Conservation (phyloP, 2,329 filamentous ascomycete species). For the Cercospora zeae-maydis region DNA sequence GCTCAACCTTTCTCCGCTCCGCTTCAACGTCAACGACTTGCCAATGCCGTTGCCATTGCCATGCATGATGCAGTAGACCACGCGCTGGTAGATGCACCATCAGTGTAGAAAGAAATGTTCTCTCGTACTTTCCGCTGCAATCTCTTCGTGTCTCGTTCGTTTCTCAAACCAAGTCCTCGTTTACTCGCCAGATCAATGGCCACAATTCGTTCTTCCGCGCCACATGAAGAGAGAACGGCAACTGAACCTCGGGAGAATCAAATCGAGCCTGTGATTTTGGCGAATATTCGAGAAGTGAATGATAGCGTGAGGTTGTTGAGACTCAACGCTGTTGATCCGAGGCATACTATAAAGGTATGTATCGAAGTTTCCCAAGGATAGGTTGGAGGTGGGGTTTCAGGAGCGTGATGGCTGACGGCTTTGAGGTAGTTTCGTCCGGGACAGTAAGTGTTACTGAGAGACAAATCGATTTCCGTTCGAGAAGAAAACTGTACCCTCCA, state of each 20-base stretch:
- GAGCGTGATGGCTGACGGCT: conserved; percentile 21
- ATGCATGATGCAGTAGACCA: too few relatives aligned
- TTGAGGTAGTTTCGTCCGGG: background rate
- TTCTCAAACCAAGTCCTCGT: too few relatives aligned
- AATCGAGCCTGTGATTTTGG: conserved; percentile 61
- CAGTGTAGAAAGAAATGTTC: background rate
- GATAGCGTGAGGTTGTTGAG: conserved; percentile 64
- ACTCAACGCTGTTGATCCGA: conserved; percentile 54
- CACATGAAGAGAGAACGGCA: conserved; percentile 70
- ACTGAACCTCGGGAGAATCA: conserved; percentile 66
- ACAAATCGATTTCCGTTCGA: background rate
- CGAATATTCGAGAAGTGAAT: conserved; percentile 62
- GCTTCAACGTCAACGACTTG: background rate
- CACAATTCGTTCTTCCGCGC: conserved; percentile 31
- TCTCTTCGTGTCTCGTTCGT: background rate
- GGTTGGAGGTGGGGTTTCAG: background rate
- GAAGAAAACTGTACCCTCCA: background rate
- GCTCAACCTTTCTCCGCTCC: background rate
- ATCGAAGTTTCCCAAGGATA: background rate
- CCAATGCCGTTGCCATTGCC: background rate
- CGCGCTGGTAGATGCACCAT: background rate
- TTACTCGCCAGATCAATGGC: conserved; percentile 30
- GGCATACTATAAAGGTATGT: conserved; percentile 33
- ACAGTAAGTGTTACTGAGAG: background rate
- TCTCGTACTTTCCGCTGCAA: background rate